Evolutionary conservation across 1,284 basidiomycete genomes (phyloP), one percentile per base, ranked within the genome.

Genomic region (Ustilago shanxiensis): DNA sequence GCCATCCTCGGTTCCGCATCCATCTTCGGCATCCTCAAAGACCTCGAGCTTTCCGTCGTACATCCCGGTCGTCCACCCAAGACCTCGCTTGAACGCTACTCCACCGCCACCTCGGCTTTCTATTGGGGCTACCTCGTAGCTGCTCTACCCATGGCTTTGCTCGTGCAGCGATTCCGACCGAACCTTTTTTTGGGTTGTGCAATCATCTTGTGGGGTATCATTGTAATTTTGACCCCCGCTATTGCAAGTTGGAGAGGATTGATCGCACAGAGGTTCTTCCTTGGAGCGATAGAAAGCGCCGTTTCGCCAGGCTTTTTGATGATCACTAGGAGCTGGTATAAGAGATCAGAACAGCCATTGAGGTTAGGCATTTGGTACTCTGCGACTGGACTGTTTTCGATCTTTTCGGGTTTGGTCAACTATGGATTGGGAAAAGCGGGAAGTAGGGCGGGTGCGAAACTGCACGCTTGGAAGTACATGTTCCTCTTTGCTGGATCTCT

Each of bases 281-380:
- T 82, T 14, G 82, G 81, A 18, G 70, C 75, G 10, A 67, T 81
- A 24, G 82, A 87, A 79, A 84, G 85, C 1, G 85, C 87, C 16
- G 88, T 89, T 31, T 86, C 86, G 0, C 89, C 89, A 0, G 88
- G 88, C 1, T 89, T 89, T 72, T 86, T 89, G 3, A 81, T 87
- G 44, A 80, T 89, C 57, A 89, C 88, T 10, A 81, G 85, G 0
- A 77, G 87, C 29, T 89, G 88, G 88, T 89, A 89, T 82, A 88
- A 87, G 66, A 50, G 79, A 64, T 47, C 72, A 51, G 80, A 86
- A 75, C 47, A 79, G 69, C 54, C 83, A 47, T 16, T 79, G 68
- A 57, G 85, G 9, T 50, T 81, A 31, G 83, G 87, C 0, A 85
- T 88, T 45, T 89, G 88, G 88, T 89, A 89, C 79, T 87, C 87